A percentile compares a stretch with the other conserved stretches of the same genome.
phyloP scores from a whole-genome alignment of 1,284 basidiomycete species.

The Apiotrichum akiyoshidainum region DNA sequence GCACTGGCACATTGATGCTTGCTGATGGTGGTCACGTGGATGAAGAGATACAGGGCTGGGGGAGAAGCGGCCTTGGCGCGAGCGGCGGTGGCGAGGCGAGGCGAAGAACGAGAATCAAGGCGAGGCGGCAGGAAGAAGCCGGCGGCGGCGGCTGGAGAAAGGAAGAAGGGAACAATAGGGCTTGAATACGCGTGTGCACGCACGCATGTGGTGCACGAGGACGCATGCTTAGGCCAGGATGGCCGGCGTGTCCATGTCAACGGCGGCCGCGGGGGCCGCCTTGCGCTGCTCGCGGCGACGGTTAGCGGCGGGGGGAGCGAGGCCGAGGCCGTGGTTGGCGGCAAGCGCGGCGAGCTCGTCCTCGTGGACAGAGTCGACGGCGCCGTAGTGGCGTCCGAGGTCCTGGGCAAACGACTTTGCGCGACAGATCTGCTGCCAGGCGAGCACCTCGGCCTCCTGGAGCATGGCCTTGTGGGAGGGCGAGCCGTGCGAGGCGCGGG shows the following conservation, averaged over 20 bases:
- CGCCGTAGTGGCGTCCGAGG: constrained; percentile 32
- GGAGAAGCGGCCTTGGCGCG: too few species aligned
- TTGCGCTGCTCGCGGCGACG: background rate
- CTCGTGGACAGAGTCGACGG: constrained; percentile 21
- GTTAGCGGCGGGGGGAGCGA: constrained; percentile 2
- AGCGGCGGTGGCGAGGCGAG: too few species aligned
- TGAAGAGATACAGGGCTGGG: too few species aligned
- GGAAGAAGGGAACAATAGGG: too few species aligned
- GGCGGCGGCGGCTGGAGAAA: too few species aligned
- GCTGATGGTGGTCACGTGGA: too few species aligned
- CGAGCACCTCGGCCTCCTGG: constrained; percentile 38
- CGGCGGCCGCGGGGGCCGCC: background rate
- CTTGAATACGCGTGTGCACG: too few species aligned
- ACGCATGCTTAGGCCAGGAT: background rate
- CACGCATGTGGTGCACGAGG: background rate
- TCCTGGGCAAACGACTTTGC: constrained; percentile 36
- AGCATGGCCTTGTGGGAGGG: constrained; percentile 24
- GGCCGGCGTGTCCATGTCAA: background rate
- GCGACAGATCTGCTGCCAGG: constrained; percentile 40
- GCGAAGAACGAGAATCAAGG: too few species aligned
- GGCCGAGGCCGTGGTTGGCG: constrained; percentile 13
- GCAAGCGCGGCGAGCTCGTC: constrained; percentile 29
- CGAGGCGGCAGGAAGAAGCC: too few species aligned
- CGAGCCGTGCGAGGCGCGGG: background rate
- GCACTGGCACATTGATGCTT: too few species aligned